Conservation (phyloP, 2,329 filamentous ascomycete genomes). For the Penicillium thymicola region DNA sequence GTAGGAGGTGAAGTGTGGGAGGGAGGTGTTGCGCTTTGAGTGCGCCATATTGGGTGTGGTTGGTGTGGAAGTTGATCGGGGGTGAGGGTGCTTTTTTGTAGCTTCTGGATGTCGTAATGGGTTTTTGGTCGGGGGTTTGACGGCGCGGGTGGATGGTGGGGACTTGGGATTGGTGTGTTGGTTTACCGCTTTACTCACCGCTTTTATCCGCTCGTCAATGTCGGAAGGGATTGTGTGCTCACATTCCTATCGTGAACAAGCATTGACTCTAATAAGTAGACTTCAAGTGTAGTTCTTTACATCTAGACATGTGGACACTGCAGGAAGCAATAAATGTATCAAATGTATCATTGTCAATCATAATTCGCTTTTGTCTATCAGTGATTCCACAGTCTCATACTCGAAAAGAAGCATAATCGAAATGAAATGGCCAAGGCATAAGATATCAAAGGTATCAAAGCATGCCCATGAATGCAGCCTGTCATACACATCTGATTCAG, state of each 20-base stretch:
- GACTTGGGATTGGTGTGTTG: not conserved
- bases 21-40: slow-evolving; percentile 81
- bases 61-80: not conserved
- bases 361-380: slow-evolving; percentile 11
- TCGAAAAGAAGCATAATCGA: slow-evolving; percentile 1
- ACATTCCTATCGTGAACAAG: not conserved
- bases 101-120: slow-evolving; percentile 5
- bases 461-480: not conserved
- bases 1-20: slow-evolving; percentile 89
- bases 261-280: not conserved
- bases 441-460: not conserved
- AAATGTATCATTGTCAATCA: slow-evolving; percentile 8
- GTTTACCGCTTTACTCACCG: not conserved
- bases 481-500: not conserved
- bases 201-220: not conserved
- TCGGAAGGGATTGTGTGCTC: not conserved
- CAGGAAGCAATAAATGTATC: not conserved
- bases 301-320: not conserved
- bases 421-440: not conserved
- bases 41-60: slow-evolving; percentile 38
- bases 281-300: no score
- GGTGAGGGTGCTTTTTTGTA: not conserved
- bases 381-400: not conserved
- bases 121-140: not conserved
- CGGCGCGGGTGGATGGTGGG: not conserved